These are phyloP conservation scores for Cokeromyces recurvatus DNA, from an alignment of 371 early-diverging fungal species.

Conservation along the genomic window DNA sequence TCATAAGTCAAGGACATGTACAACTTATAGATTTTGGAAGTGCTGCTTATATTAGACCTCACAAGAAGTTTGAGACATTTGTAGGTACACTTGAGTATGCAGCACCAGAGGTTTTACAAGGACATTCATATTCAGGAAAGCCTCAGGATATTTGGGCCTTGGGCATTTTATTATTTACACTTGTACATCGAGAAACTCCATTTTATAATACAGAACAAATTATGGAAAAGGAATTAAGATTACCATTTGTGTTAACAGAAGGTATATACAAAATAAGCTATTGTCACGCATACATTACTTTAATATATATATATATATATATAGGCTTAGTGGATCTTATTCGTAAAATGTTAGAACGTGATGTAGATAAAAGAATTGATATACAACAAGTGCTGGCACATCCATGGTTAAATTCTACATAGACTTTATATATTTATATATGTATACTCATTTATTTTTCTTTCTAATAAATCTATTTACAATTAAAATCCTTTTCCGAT, in stretches of 20 bases:
- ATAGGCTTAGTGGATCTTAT: conserved; percentile 53
- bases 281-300: background rate
- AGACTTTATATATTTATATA: background rate
- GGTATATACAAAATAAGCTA: conserved; percentile 41
- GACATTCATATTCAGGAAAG: conserved; percentile 67
- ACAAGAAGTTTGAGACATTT: conserved; percentile 64
- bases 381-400: conserved; percentile 55
- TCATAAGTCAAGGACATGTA: conserved; percentile 55
- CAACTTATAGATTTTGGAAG: conserved; percentile 76
- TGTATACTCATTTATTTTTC: too few relatives aligned
- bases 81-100: conserved; percentile 75
- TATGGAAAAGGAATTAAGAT: conserved; percentile 56
- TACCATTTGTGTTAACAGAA: conserved; percentile 61
- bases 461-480: too few relatives aligned
- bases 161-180: conserved; percentile 77
- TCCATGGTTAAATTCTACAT: conserved; percentile 41
- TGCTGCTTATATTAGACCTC: conserved; percentile 59
- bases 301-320: background rate
- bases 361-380: conserved; percentile 46
- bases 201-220: conserved; percentile 79
- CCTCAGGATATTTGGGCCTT: conserved; percentile 86
- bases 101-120: conserved; percentile 68
- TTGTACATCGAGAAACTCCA: conserved; percentile 77
- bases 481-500: conserved; percentile 43
- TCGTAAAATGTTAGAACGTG: conserved; percentile 48